Conservation (phyloP, 441 rosid species). For the Aquilaria agallochum region DNA sequence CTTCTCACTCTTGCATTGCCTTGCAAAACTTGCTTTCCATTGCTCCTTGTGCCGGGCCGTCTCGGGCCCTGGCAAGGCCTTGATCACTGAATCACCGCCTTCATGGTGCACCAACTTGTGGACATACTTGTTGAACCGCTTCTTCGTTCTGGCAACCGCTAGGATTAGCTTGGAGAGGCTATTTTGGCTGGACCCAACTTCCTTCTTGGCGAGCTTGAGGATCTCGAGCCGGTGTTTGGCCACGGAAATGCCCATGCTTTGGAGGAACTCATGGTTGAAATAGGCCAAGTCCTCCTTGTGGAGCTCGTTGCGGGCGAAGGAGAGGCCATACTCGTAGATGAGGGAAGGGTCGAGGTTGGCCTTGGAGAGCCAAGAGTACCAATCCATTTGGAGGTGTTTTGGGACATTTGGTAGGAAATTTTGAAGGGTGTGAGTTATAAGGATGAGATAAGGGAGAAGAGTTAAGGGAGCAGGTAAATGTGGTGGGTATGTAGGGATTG, state of each 20-base stretch:
- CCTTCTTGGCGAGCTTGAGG: constrained; percentile 61
- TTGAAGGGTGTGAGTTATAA: constrained; percentile 2
- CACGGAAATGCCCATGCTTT: constrained; percentile 60
- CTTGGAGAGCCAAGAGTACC: constrained; percentile 82
- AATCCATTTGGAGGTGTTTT: constrained; percentile 43
- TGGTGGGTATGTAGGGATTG: constrained; percentile 20
- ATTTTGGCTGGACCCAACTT: constrained; percentile 14
- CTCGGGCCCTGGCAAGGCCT: constrained; percentile 31
- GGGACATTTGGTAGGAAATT: background rate
- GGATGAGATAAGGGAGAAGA: constrained; percentile 7
- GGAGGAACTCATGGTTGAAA: constrained; percentile 75
- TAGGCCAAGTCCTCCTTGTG: constrained; percentile 47
- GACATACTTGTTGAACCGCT: constrained; percentile 32
- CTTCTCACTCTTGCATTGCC: constrained; percentile 27
- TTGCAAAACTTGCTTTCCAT: constrained; percentile 24
- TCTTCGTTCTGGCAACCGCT: constrained; percentile 42
- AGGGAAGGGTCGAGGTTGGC: constrained; percentile 55
- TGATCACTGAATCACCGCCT: constrained; percentile 12
- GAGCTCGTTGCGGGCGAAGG: constrained; percentile 56
- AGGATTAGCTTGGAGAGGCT: constrained; percentile 37
- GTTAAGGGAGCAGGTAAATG: constrained; percentile 14
- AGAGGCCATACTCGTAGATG: constrained; percentile 58
- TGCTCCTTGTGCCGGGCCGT: constrained; percentile 19
- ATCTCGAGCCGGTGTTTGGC: constrained; percentile 79
- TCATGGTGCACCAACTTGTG: constrained; percentile 35